Percentiles rank a stretch among this genome's conserved stretches.
These are phyloP conservation scores for Sechiopsis laciniata DNA, from an alignment of 306 rosid species.

Conservation along the genomic window DNA sequence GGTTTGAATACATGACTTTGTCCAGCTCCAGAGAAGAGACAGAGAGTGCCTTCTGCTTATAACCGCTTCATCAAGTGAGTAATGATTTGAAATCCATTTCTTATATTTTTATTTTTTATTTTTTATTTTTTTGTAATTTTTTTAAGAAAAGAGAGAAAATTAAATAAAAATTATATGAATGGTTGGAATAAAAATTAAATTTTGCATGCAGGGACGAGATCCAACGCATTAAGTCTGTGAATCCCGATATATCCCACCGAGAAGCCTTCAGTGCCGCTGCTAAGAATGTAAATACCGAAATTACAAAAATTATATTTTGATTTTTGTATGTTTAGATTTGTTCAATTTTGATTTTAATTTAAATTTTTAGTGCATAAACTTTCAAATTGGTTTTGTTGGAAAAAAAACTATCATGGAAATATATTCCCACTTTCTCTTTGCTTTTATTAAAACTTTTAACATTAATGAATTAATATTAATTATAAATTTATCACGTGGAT, in stretches of 20 bases:
- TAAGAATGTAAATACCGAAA: conserved; percentile 52
- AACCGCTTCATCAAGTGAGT: conserved; percentile 98
- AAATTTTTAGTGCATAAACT: too few relatives aligned
- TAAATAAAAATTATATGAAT: neutral
- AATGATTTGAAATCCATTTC: conserved; percentile 8
- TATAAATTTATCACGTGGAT: too few relatives aligned
- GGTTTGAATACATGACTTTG: neutral
- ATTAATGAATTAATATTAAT: too few relatives aligned
- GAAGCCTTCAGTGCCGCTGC: conserved; percentile 99
- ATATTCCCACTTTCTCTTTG: too few relatives aligned
- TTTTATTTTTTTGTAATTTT: too few relatives aligned
- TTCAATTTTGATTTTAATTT: too few relatives aligned
- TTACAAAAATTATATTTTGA: neutral
- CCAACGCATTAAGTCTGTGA: conserved; percentile 94
- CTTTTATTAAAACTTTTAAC: too few relatives aligned
- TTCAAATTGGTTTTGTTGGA: too few relatives aligned
- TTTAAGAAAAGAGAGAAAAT: too few relatives aligned
- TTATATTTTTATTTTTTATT: neutral
- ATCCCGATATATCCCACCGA: conserved; percentile 96
- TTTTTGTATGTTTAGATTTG: too few relatives aligned
- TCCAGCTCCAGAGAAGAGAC: conserved; percentile 99
- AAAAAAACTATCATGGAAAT: too few relatives aligned
- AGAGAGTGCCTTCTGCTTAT: conserved; percentile 99
- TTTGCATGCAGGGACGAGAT: conserved; percentile 70
- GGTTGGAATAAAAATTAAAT: neutral